Evolutionary conservation across 129 eudicot species (phyloP), one percentile per base, ranked within the genome.

Genomic region (Gnaphalium uliginosum): DNA sequence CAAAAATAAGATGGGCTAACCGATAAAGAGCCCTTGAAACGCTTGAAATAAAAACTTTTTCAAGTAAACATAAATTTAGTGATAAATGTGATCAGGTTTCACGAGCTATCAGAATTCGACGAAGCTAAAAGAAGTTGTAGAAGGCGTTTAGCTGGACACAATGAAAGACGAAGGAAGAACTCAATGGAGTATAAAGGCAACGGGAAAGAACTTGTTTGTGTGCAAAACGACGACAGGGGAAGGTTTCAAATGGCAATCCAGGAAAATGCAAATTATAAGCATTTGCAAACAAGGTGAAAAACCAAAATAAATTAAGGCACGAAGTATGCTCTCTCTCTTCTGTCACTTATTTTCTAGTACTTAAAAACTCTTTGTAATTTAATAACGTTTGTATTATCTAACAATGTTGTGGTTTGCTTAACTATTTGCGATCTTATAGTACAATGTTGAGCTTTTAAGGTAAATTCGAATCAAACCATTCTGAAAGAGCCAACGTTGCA

Each of bases 41-140:
- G 13, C 48, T 41, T 41, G 10, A 10, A 41, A 41, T 41, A 2
- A 10, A 10, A 0, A 15, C 5, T 41, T 41, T 4, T 41, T 41
- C 48, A 41, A 41, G 48, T 41, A n/a, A n/a, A n/a, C 51, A 13
- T 43, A 43, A 43, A 2, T 43, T 43, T 5, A 3, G 18, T 18
- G 18, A 43, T 43, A 43, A 43, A 43, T 46, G 18, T 46, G 53
- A 3, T 46, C 53, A 89, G 96, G 69, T 89, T 89, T 76, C 91
- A 89, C 25, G 96, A 89, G 82, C 73, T 89, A 0, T 68, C 86
- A 23, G 96, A 89, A 73, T 89, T 89, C 23, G 96, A 89, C 22
- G 96, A 89, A 41, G 30, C 91, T 19, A 89, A 89, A 80, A 80
- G 91, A 69, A 89, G 96, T 72, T 89, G 96, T 41, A 83, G 91